Evolutionary conservation across 139 green algal genomes (phyloP), one percentile per base, ranked within the genome.

Genomic region (Coccomyxa sp.): DNA sequence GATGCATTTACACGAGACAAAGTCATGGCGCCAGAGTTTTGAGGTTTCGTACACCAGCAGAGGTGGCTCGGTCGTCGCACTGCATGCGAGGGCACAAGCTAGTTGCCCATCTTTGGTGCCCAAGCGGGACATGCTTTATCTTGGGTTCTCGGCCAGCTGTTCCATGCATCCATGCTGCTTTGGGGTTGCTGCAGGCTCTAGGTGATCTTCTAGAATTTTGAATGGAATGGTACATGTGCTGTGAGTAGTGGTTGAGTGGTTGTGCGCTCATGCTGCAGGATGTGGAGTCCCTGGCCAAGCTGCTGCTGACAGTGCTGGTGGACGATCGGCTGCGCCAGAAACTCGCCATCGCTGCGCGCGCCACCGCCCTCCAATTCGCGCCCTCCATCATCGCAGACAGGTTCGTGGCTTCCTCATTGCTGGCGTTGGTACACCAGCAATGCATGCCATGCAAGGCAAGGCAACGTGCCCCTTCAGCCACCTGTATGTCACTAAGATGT

Each of bases 291-390:
- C 58, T 93, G 23, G 87, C 86, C 13, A 76, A 77, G 32, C 76
- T 83, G 15, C 76, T 93, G 59, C 76, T 90, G 68, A 25, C 75
- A 15, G 84, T 91, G 18, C 79, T 91, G 23, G 82, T 77, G 18
- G 79, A 92, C 32, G 14, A 79, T 11, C 15, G 60, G 28, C 84
- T 91, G 23, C 66, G 67, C 1, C 23, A 58, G 13, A 63, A 67
- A n/a, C 85, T 93, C 13, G 68, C 77, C 21, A 18, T 51, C 13
- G 87, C 85, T 27, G 85, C 71, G 1, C 83, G 87, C 10, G 23
- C 81, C 13, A 90, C 88, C 13, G 90, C 90, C 16, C 67, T 87
- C 57, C 81, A 80, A 38, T 89, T 89, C 80, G 86, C 79, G 0
- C 88, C 86, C 13, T 58, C 45, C 32, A 77, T 68, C 58, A 85